Percentiles rank a stretch among this genome's conserved stretches.
Conservation (phyloP, 345 rosid genomes). For the Eucalyptus sp. region DNA sequence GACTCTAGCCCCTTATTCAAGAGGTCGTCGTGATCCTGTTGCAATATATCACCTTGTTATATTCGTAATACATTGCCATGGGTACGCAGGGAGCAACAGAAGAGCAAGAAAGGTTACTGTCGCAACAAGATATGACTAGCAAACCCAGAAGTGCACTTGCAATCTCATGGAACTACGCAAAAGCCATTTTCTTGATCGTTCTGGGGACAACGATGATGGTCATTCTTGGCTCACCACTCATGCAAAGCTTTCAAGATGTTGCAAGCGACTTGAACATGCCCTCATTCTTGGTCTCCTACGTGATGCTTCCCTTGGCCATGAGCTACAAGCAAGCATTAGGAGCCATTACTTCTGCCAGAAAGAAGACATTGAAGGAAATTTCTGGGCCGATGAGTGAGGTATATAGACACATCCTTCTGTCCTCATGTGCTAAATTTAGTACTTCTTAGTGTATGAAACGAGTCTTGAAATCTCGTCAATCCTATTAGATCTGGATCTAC, state of each 20-base stretch:
- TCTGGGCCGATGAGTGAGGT: slow-evolving; percentile 40
- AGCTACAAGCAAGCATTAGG: slow-evolving; percentile 4
- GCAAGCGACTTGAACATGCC: slow-evolving; percentile 11
- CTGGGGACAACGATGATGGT: slow-evolving; percentile 16
- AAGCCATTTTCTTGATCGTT: slow-evolving; percentile 8
- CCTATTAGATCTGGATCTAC: neutral
- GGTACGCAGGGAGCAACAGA: neutral
- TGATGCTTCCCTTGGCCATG: slow-evolving; percentile 29
- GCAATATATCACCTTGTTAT: neutral
- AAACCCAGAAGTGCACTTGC: neutral
- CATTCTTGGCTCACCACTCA: slow-evolving; percentile 17
- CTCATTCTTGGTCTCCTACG: slow-evolving; percentile 26
- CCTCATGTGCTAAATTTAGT: neutral
- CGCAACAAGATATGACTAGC: neutral
- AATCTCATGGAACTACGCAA: slow-evolving; percentile 17
- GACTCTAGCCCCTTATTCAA: neutral
- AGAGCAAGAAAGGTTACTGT: slow-evolving; percentile 10
- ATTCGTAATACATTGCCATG: neutral
- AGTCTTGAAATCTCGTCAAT: neutral
- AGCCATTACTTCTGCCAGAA: slow-evolving; percentile 12
- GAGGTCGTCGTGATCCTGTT: neutral
- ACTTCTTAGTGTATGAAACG: neutral
- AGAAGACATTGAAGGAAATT: slow-evolving; percentile 13
- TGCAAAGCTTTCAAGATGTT: slow-evolving; percentile 6
- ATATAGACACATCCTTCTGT: neutral